Base-by-base conservation (phyloP, 2,329 filamentous ascomycete genomes). In the Hypomyces perniciosus region DNA sequence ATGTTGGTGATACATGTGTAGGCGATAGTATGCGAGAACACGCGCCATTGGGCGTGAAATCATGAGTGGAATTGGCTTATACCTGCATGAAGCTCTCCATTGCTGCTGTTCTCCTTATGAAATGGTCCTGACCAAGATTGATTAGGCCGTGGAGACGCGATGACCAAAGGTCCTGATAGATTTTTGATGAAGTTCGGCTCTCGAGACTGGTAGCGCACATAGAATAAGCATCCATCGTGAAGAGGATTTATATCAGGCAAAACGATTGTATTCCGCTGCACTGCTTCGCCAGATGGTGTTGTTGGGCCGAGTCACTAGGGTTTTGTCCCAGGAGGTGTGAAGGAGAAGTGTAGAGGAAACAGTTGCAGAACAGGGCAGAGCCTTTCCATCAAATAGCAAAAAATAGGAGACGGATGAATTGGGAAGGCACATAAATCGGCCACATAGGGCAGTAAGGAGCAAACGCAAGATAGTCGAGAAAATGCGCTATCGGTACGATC, bases 171-270 rank as follows among this genome's bases (percentile, higher is more conserved):
- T 79, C 76, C 54, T 72, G 72, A 59, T 77, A 77, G 46, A 79
- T 73, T 47, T 68, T 72, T 41, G 76, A 78, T 28, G 70, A 67
- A 50, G 63, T 65, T 56, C 72, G 70, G 45, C 64, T 66, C 13
- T 71, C 63, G 30, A 70, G 62, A 60, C 72, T 77, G 57, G 70
- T 73, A 60, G 65, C 72, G 35, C 70, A 77, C 59, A 78, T 70
- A 29, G 73, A 72, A 66, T 77, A 74, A 73, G 74, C 73, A 66
- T 79, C 76, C 76, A 79, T 78, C 13, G 20, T 20, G 20, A 20
- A 20, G 20, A 20, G 20, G 20, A 20, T 20, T 20, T 31, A 29
- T n/a, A 44, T n/a, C n/a, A 42, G 5, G 40, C 1, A 42, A 29
- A 27, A 42, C 28, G 20, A 27, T 42, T 20, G 3, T 20, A 20